These are phyloP conservation scores for Mixia osmundae DNA, from an alignment of 1,284 basidiomycete species.

Conservation along the genomic window DNA sequence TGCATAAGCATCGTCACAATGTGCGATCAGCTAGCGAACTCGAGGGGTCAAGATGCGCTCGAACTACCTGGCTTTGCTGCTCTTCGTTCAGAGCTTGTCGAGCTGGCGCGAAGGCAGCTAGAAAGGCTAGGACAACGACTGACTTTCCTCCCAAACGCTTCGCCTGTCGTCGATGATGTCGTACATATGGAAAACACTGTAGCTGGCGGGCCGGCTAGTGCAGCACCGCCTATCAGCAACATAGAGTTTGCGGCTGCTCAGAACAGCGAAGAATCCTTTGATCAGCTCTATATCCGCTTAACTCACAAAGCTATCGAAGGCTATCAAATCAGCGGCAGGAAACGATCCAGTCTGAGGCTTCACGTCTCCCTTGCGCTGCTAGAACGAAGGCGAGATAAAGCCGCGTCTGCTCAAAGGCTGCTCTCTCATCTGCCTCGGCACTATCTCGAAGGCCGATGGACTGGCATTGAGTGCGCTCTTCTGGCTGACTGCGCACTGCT, in stretches of 20 bases:
- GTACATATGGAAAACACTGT: too few species aligned
- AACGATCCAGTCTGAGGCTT: slow-evolving; percentile 59
- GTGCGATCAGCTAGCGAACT: slow-evolving; percentile 56
- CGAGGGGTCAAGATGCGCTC: slow-evolving; percentile 8
- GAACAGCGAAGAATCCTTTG: slow-evolving; percentile 27
- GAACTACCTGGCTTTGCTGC: slow-evolving; percentile 17
- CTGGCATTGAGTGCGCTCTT: slow-evolving; percentile 47
- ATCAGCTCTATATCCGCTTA: slow-evolving; percentile 42
- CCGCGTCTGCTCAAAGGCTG: slow-evolving; percentile 37
- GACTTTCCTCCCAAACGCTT: too few species aligned
- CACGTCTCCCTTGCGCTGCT: slow-evolving; percentile 64
- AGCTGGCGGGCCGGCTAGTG: too few species aligned
- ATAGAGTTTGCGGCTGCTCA: slow-evolving; percentile 1
- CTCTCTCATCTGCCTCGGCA: slow-evolving; percentile 55
- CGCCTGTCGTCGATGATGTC: too few species aligned
- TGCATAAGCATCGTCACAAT: slow-evolving; percentile 64
- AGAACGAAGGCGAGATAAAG: slow-evolving; percentile 40
- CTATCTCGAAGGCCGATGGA: slow-evolving; percentile 44
- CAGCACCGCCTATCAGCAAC: slow-evolving; percentile 2
- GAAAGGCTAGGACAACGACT: slow-evolving; percentile 53
- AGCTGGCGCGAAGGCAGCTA: slow-evolving; percentile 61
- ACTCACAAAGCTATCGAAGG: slow-evolving; percentile 61
- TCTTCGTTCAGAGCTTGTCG: slow-evolving; percentile 51
- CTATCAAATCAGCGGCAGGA: slow-evolving; percentile 52
- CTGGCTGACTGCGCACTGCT: slow-evolving; percentile 27